Conservation (phyloP, 257 asterid species). For the Lycium barbarum region DNA sequence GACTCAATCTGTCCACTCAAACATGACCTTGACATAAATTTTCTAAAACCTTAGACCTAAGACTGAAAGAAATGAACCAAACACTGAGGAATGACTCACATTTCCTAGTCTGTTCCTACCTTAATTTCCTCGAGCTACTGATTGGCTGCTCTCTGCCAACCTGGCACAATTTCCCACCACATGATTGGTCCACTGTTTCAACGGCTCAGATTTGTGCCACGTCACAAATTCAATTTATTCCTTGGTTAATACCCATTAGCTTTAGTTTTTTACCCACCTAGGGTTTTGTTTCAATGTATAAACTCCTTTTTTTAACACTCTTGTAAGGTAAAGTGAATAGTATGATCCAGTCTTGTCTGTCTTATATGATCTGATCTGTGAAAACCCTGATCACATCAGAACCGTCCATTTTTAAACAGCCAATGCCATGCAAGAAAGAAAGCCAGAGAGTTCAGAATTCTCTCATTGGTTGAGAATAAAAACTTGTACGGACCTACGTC, state of each 20-base stretch:
- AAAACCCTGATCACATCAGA: conserved; percentile 29
- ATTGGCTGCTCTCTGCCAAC: conserved; percentile 68
- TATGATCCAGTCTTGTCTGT: conserved; percentile 33
- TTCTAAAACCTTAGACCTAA: conserved; percentile 34
- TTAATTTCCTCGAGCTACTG: conserved; percentile 86
- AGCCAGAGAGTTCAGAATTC: conserved; percentile 47
- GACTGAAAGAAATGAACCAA: conserved; percentile 29
- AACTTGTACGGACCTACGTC: conserved; percentile 25
- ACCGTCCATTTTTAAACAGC: conserved; percentile 42
- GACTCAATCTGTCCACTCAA: conserved; percentile 54
- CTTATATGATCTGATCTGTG: conserved; percentile 2
- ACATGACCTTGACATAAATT: conserved; percentile 48
- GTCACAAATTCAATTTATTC: conserved; percentile 29
- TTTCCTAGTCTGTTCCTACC: conserved; percentile 60
- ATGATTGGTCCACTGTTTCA: conserved; percentile 55
- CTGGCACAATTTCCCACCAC: conserved; percentile 58
- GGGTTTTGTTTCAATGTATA: conserved; percentile 27
- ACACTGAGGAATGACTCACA: conserved; percentile 32
- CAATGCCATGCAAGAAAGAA: conserved; percentile 38
- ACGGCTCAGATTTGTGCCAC: conserved; percentile 28
- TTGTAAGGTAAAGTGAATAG: conserved; percentile 35
- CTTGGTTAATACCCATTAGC: conserved; percentile 52
- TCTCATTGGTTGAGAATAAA: conserved; percentile 57
- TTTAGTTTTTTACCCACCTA: conserved; percentile 42
- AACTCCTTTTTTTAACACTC: not conserved